These are phyloP conservation scores for Heliamphora exappendiculata DNA, from an alignment of 148 eudicot genomes.

Conservation along the genomic window DNA sequence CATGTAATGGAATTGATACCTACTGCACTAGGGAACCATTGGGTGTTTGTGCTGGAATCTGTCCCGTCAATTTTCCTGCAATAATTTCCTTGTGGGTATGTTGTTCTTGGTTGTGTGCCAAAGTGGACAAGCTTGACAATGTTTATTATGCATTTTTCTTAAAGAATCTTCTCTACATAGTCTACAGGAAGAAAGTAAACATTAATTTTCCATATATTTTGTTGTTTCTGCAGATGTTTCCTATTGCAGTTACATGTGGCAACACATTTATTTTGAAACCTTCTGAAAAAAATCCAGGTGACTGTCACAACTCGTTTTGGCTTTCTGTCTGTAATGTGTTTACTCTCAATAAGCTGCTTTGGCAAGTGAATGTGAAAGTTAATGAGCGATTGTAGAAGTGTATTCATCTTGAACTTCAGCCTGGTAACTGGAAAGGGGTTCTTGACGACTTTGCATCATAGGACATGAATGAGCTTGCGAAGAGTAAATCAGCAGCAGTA, in stretches of 20 bases:
- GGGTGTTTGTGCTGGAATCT: constrained; percentile 70
- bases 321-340: neutral
- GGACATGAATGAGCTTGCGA: neutral
- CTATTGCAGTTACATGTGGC: constrained; percentile 58
- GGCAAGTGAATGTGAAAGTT: neutral
- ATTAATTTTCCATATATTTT: neutral
- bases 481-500: neutral
- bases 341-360: neutral
- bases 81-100: constrained; percentile 53
- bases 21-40: constrained; percentile 50
- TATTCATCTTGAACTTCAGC: neutral
- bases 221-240: constrained; percentile 47
- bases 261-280: constrained; percentile 60
- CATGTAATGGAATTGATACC: constrained; percentile 40
- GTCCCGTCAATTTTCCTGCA: constrained; percentile 46
- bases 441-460: neutral
- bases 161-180: neutral
- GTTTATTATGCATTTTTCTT: neutral
- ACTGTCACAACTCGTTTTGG: constrained; percentile 3
- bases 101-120: neutral
- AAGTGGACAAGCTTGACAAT: neutral
- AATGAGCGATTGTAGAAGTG: neutral
- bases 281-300: constrained; percentile 67
- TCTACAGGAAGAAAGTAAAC: neutral
- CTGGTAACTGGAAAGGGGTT: constrained; percentile 1